phyloP scores from a whole-genome alignment of 495 filamentous ascomycete species.

The Mycothermus thermophilus region DNA sequence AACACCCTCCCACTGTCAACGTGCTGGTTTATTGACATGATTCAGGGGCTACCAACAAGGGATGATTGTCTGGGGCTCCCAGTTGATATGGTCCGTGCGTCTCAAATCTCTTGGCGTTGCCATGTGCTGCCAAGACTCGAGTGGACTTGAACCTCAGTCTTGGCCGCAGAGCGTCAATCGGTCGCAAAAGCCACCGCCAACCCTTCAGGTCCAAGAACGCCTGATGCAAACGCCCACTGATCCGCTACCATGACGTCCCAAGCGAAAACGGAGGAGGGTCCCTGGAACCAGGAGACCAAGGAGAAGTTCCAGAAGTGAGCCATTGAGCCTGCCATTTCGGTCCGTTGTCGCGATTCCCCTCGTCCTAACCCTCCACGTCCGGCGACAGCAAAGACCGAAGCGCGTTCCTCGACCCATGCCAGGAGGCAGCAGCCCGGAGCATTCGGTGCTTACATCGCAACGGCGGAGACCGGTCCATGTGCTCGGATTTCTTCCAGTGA shows the following conservation, averaged over 20 bases:
- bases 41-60: constrained; percentile 6
- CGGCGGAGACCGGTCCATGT: constrained; percentile 71
- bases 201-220: no score
- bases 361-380: no score
- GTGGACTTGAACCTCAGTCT: neutral
- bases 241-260: constrained; percentile 5
- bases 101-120: constrained; percentile 1
- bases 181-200: no score
- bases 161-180: no score
- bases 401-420: constrained; percentile 87
- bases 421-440: constrained; percentile 79
- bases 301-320: constrained; percentile 8
- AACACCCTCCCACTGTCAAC: no score
- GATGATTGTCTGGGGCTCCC: neutral
- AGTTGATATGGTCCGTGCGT: constrained; percentile 4
- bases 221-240: no score
- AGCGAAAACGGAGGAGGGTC: neutral
- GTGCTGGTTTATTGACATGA: neutral
- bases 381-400: constrained; percentile 63
- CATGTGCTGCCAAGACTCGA: neutral
- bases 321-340: neutral
- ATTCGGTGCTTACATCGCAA: constrained; percentile 80
- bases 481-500: constrained; percentile 87
- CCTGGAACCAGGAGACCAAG: constrained; percentile 8
- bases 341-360: no score